phyloP scores from a whole-genome alignment of 768 basidiomycete genomes.

The Termitomyces bulborhizus region DNA sequence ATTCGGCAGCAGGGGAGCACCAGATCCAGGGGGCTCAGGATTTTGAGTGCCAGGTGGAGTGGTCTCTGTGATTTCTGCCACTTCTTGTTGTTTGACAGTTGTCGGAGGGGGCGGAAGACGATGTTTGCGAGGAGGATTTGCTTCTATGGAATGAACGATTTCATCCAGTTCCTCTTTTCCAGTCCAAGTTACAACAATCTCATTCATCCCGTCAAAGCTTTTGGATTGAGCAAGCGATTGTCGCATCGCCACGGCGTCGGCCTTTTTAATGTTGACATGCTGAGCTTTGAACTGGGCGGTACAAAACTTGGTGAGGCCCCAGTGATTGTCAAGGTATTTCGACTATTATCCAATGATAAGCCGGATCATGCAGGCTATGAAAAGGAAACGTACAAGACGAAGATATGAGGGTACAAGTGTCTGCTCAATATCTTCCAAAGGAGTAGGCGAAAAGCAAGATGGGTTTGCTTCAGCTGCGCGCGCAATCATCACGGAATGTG shows the following conservation, averaged over 20 bases:
- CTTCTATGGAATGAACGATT: slow-evolving; percentile 47
- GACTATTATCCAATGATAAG: slow-evolving; percentile 28
- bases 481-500: slow-evolving; percentile 94
- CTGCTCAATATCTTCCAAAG: slow-evolving; percentile 61
- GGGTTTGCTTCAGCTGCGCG: slow-evolving; percentile 93
- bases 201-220: slow-evolving; percentile 46
- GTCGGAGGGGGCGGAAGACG: slow-evolving; percentile 21
- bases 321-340: slow-evolving; percentile 73
- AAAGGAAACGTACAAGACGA: slow-evolving; percentile 47
- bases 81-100: slow-evolving; percentile 15
- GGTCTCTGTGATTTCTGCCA: slow-evolving; percentile 14
- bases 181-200: slow-evolving; percentile 46
- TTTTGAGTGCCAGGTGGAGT: slow-evolving; percentile 52
- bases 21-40: slow-evolving; percentile 48
- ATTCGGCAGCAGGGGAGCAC: slow-evolving; percentile 46
- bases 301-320: slow-evolving; percentile 85
- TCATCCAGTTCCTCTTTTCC: slow-evolving; percentile 58
- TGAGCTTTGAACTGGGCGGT: slow-evolving; percentile 73
- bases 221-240: slow-evolving; percentile 57
- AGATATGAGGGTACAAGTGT: slow-evolving; percentile 70
- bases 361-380: background rate
- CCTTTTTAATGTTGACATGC: slow-evolving; percentile 49
- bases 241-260: slow-evolving; percentile 50
- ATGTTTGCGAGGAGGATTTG: slow-evolving; percentile 31
- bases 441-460: slow-evolving; percentile 71